Evolutionary conservation across 208 protist genomes (phyloP), one percentile per base, ranked within the genome.

Genomic region (Angomonas deanei): DNA sequence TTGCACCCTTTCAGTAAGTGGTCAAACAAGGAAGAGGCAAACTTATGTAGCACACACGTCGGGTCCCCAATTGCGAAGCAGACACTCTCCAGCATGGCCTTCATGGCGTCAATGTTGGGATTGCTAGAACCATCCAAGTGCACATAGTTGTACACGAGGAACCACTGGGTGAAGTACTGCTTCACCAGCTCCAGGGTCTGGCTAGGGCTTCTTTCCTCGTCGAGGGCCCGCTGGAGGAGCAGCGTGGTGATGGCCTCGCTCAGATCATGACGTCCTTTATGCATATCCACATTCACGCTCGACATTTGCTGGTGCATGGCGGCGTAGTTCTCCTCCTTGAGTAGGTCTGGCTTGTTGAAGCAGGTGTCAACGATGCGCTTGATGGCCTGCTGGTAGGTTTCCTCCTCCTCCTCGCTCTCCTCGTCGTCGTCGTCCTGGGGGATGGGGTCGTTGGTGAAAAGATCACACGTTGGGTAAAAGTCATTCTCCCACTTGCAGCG

Each of bases 1-100:
- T 88, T 74, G 64, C 84, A 91, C 60, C 70, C 74, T 62, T 82
- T 86, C 70, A 88, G 88, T 2, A 94, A 74, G 38, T 74, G 69
- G 68, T 90, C 77, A 48, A 92, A 49, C 47, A 94, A 68, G 64
- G 74, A 52, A 34, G 79, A 72, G 1, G 69, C 80, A 63, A 74
- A 60, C 39, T 24, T 39, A 61, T 87, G 76, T 26, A 95, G 75
- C 0, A 73, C 55, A 55, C 79, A 90, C 24, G 30, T 39, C 13
- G 42, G 48, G 10, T 80, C 70, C 32, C 74, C 57, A 49, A 92
- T 80, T 19, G 74, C 76, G 23, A 48, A 69, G 74, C 79, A 91
- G 3, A 84, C 58, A 1, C 84, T 84, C 60, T 85, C 78, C 6
- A 95, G 65, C 17, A 82, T 78, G 10, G 73, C 73, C 57, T 79